Base-by-base conservation (phyloP, 805 yeast genomes). In the Zygosaccharomyces lentus region DNA sequence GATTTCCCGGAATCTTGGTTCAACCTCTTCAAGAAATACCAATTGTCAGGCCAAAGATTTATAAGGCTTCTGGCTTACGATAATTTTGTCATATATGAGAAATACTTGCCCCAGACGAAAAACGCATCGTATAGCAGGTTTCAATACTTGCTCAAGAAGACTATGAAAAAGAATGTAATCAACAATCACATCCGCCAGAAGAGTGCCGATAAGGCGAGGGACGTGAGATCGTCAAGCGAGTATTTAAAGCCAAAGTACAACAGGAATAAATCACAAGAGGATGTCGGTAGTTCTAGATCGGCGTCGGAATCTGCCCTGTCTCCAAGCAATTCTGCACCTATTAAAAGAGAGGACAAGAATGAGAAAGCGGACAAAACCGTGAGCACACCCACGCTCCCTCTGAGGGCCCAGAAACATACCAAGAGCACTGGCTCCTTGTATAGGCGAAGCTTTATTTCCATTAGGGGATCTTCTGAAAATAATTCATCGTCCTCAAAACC, bases 1-100 rank as follows among this genome's bases (percentile, higher is more conserved):
- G 73, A 76, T 16, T 89, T 89, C 65, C 83, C 84, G 53, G 76
- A 74, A 3, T 70, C 82, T 10, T 89, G 96, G 96, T 69, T 76
- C n/a, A 76, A 71, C 4, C 75, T 81, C 13, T 84, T 89, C 63
- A 67, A 68, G 34, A 71, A 72, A 35, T 72, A 79, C 49, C 77
- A 78, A 41, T 69, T 89, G 2, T 68, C 73, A 8, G 88, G 89
- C 0, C 75, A 78, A 37, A 68, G 75, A 23, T 88, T 89, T 55
- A 63, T 88, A 19, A 80, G 77, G 41, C 68, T 89, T 53, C 75
- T 80, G 40, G 86, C 82, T 35, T 84, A 84, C 60, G 87, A 82
- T 36, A 74, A 78, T 24, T 75, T 87, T 53, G 56, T 67, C 45
- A 53, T 57, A 24, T 58, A 67, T 55, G 71, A 70, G 50, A 60